Evolutionary conservation across 768 basidiomycete species (phyloP).

Genomic region (Serpula lacrymans): DNA sequence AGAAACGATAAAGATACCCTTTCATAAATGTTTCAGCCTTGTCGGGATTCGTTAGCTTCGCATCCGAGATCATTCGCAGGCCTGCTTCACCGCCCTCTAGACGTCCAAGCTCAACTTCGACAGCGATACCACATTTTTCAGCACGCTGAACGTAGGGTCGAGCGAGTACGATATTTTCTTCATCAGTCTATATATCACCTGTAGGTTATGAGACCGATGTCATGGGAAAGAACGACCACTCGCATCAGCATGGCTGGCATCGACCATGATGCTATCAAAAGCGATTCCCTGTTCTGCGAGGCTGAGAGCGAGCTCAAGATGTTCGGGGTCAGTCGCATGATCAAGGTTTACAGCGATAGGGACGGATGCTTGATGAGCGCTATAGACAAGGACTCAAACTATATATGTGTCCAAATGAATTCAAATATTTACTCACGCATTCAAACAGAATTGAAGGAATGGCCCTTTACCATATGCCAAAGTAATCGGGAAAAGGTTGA

Average conservation of each 20-base stretch:
- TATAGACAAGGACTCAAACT: constrained; percentile 8
- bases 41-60: constrained; percentile 42
- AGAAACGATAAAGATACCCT: constrained; percentile 19
- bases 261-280: constrained; percentile 51
- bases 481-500: constrained; percentile 45
- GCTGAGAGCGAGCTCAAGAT: constrained; percentile 41
- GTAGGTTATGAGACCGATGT: neutral
- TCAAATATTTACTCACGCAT: constrained; percentile 26
- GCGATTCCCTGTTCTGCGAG: constrained; percentile 44
- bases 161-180: constrained; percentile 44
- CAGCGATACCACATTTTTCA: constrained; percentile 34
- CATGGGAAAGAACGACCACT: neutral
- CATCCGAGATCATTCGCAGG: constrained; percentile 42
- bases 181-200: constrained; percentile 34
- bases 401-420: neutral
- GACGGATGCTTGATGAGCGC: constrained; percentile 44
- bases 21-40: constrained; percentile 42
- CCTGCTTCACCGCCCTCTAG: constrained; percentile 50
- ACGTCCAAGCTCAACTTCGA: constrained; percentile 47
- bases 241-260: constrained; percentile 46
- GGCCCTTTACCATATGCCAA: constrained; percentile 44
- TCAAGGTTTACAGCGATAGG: constrained; percentile 48
- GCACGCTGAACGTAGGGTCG: constrained; percentile 44
- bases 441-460: constrained; percentile 42
- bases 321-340: constrained; percentile 44